Evolutionary conservation across 345 rosid genomes (phyloP), one percentile per base, ranked within the genome.

Genomic region (Populus euphratica): DNA sequence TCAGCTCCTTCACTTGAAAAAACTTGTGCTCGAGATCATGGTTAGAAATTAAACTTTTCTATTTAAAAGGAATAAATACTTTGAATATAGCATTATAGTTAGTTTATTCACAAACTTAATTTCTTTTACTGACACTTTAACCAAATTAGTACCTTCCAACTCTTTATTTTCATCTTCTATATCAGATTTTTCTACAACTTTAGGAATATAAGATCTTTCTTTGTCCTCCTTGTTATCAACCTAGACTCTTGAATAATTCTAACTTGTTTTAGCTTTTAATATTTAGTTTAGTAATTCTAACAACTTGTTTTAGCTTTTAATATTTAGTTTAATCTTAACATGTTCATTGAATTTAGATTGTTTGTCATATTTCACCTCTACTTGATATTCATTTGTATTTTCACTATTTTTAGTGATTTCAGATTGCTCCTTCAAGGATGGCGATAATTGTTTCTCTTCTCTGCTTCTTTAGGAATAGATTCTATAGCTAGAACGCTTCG

Each of bases 341-440:
- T 72, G 39, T 63, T 38, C 43, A 64, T 44, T 17, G 5, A 27
- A 35, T 14, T 33, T 69, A 18, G 31, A 16, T 54, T 54, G 36
- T 63, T 56, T 63, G 38, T 54, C 27, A 21, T 16, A 8, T 72
- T 33, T 54, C 44, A 54, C 27, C 29, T 72, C 1, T 6, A 31
- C 43, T 4, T 50, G 29, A 16, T 62, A 14, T 5, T 29, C 44
- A n/a, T 71, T 71, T 59, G 59, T 33, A n/a, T 72, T 64, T 71
- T 78, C 66, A 64, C 12, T 68, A 18, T 56, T 39, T 49, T 78
- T 59, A 21, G 76, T 20, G 16, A 31, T 63, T 71, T 77, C 18
- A 6, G 23, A 5, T 35, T 23, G 56, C 61, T 69, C 69, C 39
- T 66, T 44, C 16, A 23, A 25, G 21, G 31, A 7, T 8, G 16